These are phyloP conservation scores for Dunaliella primolecta DNA, from an alignment of 139 green algal species.

Conservation along the genomic window DNA sequence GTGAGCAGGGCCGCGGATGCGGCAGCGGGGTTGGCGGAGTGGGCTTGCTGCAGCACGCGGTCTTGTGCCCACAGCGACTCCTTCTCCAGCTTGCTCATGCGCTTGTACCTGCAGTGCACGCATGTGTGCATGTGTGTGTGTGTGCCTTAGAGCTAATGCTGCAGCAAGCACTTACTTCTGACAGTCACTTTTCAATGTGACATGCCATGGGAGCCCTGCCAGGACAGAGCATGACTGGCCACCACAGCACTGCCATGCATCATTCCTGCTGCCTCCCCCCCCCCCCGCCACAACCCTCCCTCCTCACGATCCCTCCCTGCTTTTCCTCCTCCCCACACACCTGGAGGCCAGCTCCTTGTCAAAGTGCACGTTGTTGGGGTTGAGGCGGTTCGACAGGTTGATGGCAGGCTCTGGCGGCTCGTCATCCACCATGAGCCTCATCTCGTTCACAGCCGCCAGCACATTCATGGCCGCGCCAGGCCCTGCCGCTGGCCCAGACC, in stretches of 20 bases:
- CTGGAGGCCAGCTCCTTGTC: slow-evolving; percentile 24
- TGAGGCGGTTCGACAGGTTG: slow-evolving; percentile 79
- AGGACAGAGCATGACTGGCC: neutral
- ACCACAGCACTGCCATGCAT: neutral
- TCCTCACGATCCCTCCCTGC: neutral
- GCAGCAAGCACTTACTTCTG: neutral
- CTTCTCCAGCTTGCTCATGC: slow-evolving; percentile 77
- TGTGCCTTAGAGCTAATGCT: neutral
- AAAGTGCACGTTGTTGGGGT: slow-evolving; percentile 51
- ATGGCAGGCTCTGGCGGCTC: slow-evolving; percentile 30
- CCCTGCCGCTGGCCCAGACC: slow-evolving; percentile 1
- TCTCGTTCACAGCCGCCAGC: neutral
- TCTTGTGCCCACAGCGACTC: slow-evolving; percentile 69
- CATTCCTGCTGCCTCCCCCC: neutral
- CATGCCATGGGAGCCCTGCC: neutral
- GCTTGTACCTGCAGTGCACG: slow-evolving; percentile 57
- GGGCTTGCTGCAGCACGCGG: slow-evolving; percentile 33
- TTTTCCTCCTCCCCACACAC: slow-evolving; percentile 20
- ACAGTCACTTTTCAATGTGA: no score
- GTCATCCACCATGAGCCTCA: slow-evolving; percentile 23
- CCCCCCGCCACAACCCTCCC: neutral
- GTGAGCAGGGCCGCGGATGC: neutral
- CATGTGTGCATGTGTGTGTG: neutral
- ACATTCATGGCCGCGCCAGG: neutral
- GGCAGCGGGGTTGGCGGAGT: neutral